Conservation (phyloP, 257 asterid genomes). For the Nicotiana paniculata region DNA sequence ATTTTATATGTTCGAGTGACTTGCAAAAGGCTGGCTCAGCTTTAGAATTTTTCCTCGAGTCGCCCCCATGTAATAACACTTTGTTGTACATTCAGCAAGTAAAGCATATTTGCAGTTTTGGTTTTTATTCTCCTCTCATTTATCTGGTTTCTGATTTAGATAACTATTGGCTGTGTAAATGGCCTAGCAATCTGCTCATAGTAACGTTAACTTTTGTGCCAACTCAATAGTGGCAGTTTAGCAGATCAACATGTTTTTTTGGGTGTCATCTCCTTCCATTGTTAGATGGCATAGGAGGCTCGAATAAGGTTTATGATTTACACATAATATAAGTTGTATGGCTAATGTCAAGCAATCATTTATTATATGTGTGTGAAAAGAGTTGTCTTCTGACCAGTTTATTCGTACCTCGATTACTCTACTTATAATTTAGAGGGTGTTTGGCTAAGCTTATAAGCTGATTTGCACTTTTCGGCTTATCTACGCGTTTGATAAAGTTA, state of each 20-base stretch:
- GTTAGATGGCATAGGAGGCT: not conserved
- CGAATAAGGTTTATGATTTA: not conserved
- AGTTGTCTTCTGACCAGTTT: no score
- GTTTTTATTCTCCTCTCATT: not conserved
- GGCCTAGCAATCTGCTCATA: not conserved
- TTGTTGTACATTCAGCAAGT: conserved; percentile 1
- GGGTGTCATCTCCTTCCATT: not conserved
- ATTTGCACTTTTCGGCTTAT: no score
- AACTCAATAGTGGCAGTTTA: not conserved
- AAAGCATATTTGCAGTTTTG: not conserved
- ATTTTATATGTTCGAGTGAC: not conserved
- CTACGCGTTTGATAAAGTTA: no score
- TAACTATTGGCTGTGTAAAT: not conserved
- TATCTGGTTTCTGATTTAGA: not conserved
- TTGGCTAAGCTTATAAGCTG: no score
- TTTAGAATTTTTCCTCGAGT: not conserved
- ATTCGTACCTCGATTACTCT: no score
- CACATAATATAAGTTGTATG: not conserved
- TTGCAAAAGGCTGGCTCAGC: not conserved
- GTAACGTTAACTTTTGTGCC: not conserved
- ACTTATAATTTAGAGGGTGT: no score
- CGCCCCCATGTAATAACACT: not conserved
- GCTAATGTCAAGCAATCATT: not conserved
- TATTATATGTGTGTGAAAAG: no score
- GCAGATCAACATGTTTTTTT: not conserved